phyloP scores from a whole-genome alignment of 1,284 basidiomycete species.

The Marasmius oreades region DNA sequence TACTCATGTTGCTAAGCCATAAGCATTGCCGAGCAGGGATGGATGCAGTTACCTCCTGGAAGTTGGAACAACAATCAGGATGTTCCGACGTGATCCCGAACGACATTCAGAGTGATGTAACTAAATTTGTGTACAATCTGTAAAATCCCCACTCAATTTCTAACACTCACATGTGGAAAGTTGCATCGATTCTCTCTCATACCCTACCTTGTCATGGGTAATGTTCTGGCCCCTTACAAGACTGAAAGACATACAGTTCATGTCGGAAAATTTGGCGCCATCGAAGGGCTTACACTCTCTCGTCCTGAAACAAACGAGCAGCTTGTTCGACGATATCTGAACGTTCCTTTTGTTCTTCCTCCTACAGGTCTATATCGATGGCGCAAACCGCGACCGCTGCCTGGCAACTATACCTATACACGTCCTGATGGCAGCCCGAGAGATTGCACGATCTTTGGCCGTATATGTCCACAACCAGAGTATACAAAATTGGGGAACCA shows the following conservation, averaged over 20 bases:
- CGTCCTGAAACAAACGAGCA: slow-evolving; percentile 9
- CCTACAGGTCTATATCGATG: slow-evolving; percentile 12
- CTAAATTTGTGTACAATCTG: too few species aligned
- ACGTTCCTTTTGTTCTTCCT: slow-evolving; percentile 14
- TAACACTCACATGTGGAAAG: too few species aligned
- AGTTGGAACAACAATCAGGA: too few species aligned
- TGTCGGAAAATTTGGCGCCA: slow-evolving; percentile 9
- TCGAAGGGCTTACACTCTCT: slow-evolving; percentile 11
- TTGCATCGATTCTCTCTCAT: too few species aligned
- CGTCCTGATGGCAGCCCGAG: slow-evolving; percentile 5
- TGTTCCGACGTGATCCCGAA: too few species aligned
- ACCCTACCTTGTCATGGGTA: slow-evolving; percentile 12
- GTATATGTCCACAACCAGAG: slow-evolving; percentile 13
- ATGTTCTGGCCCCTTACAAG: slow-evolving; percentile 11
- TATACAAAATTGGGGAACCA: slow-evolving; percentile 13
- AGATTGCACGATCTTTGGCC: slow-evolving; percentile 14
- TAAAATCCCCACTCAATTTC: too few species aligned
- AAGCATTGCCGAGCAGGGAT: too few species aligned
- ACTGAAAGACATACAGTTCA: slow-evolving; percentile 1
- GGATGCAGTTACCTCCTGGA: too few species aligned
- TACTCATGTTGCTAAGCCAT: too few species aligned
- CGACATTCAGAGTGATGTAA: too few species aligned
- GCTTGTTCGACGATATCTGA: slow-evolving; percentile 11
- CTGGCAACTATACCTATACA: slow-evolving; percentile 6
- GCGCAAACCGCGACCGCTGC: slow-evolving; percentile 13